Conservation (phyloP, 2,329 filamentous ascomycete species). For the Penicillium crustosum region DNA sequence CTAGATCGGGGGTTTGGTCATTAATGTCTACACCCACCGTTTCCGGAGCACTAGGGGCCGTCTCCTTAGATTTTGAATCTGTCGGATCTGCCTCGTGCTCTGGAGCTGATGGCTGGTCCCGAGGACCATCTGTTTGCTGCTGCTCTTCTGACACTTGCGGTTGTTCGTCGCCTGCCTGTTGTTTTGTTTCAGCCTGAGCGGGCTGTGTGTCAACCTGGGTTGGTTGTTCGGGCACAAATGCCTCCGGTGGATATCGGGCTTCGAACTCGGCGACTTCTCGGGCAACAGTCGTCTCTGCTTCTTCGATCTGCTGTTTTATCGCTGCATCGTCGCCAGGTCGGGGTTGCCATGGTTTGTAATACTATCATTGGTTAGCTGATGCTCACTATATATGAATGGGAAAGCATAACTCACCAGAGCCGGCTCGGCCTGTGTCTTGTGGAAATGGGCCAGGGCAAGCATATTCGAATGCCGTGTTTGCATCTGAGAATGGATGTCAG, state of each 20-base stretch:
- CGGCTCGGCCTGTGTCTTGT: slow-evolving; percentile 71
- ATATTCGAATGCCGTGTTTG: slow-evolving; percentile 70
- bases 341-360: slow-evolving; percentile 81
- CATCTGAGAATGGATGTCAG: slow-evolving; percentile 57
- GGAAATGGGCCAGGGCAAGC: slow-evolving; percentile 68
- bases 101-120: slow-evolving; percentile 22
- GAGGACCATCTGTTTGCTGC: slow-evolving; percentile 10
- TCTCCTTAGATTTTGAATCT: slow-evolving; percentile 11
- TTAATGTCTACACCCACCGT: slow-evolving; percentile 29
- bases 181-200: slow-evolving; percentile 16
- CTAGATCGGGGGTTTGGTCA: slow-evolving; percentile 16
- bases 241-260: slow-evolving; percentile 42
- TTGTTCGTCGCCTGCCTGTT: background rate
- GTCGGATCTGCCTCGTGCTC: slow-evolving; percentile 19
- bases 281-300: slow-evolving; percentile 63
- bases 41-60: slow-evolving; percentile 40
- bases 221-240: slow-evolving; percentile 22
- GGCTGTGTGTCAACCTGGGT: slow-evolving; percentile 10
- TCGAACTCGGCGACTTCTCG: slow-evolving; percentile 66
- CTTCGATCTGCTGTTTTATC: slow-evolving; percentile 69
- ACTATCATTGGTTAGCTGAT: slow-evolving; percentile 54
- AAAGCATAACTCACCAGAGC: slow-evolving; percentile 61
- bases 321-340: slow-evolving; percentile 65
- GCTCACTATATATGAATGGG: background rate
- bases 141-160: slow-evolving; percentile 17